phyloP scores from a whole-genome alignment of 306 rosid species.

The Leucaena leucocephala region DNA sequence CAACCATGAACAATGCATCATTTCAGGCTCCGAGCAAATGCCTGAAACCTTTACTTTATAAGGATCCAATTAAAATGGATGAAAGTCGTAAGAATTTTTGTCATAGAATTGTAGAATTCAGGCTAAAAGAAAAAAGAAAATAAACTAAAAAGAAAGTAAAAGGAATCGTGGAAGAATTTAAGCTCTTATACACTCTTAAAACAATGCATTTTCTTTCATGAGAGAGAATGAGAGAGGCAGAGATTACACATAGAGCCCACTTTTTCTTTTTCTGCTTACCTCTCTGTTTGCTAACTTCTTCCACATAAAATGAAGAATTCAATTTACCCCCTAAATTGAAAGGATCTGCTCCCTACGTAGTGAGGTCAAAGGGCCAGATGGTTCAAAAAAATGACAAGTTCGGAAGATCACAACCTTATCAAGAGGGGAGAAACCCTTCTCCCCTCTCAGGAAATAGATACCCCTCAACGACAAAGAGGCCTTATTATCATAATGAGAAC shows the following conservation, averaged over 20 bases:
- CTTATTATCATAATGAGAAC: neutral
- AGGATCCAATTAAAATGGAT: neutral
- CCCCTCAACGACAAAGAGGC: neutral
- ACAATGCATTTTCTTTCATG: too few species aligned
- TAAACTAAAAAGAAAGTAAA: too few species aligned
- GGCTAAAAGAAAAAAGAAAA: too few species aligned
- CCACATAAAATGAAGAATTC: neutral
- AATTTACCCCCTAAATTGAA: neutral
- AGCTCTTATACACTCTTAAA: too few species aligned
- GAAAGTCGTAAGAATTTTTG: neutral
- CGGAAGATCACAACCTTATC: neutral
- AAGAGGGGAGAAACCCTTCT: neutral
- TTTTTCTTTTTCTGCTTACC: neutral
- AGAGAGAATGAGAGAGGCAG: neutral
- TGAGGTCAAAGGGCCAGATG: neutral
- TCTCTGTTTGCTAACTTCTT: neutral
- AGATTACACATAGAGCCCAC: neutral
- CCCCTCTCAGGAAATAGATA: neutral
- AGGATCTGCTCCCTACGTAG: neutral
- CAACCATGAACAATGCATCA: too few species aligned
- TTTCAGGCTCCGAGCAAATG: neutral
- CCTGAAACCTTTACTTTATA: neutral
- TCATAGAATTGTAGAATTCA: neutral
- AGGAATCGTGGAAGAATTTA: neutral
- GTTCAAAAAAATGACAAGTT: neutral